Base-by-base conservation (phyloP, 169 alveolate genomes). In the Cryptosporidium ryanae region DNA sequence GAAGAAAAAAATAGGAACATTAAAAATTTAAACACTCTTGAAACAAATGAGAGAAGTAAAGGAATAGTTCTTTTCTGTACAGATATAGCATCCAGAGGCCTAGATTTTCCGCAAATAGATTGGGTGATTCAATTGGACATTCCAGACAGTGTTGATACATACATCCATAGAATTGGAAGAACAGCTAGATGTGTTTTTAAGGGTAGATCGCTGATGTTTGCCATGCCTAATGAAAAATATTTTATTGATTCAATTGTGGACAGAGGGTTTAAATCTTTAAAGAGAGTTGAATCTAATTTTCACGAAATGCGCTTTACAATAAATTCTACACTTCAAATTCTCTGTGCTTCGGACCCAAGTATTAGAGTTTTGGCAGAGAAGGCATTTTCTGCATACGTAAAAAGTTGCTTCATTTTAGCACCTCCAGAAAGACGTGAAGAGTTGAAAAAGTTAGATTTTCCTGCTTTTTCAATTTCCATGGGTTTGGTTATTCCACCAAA, bases 151-250 rank as follows among this genome's bases (percentile, higher is more conserved):
- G 92, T 94, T 1, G 94, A 94, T 32, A 96, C 97, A 29, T 98
- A 98, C 90, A 94, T 98, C 31, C 99, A 97, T 90, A 92, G 99
- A 90, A 98, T 97, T 25, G 99, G 99, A 43, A 94, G 99, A 84
- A 96, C 99, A 64, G 99, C 99, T 8, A 91, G 99, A 65, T 95
- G 95, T 82, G 94, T 96, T 83, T 95, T 96, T 44, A 96, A 95
- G 76, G 99, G 99, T 12, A 84, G 66, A 15, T 87, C 93, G 2
- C 67, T 94, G 43, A 27, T 93, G 23, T 82, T 94, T 23, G 67
- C 89, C 25, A 66, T 89, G 71, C 63, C 38, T 29, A 76, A 61
- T 59, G 87, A 76, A 48, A n/a, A n/a, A n/a, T 55, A 76, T 43
- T 76, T 76, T 76, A 25, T 76, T 17, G 50, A 76, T 21, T 17